Evolutionary conservation across 805 yeast species (phyloP).

Genomic region (Zygosaccharomyces gambellarensis): DNA sequence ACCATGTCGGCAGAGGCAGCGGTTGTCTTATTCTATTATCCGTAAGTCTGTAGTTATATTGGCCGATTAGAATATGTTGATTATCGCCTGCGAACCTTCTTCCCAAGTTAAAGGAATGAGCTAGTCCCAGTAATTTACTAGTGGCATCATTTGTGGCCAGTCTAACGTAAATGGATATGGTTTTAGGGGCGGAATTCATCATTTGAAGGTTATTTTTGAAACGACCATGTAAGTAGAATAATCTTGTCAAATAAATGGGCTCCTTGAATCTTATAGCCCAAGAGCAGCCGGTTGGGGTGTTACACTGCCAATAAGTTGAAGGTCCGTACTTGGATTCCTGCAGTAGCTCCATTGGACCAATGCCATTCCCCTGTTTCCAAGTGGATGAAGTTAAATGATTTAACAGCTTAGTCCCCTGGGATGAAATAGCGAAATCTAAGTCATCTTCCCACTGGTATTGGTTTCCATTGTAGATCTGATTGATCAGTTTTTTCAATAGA

Average conservation of each 20-base stretch:
- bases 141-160: slow-evolving; percentile 14
- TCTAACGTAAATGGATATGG: slow-evolving; percentile 32
- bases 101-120: slow-evolving; percentile 18
- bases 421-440: slow-evolving; percentile 34
- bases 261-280: slow-evolving; percentile 38
- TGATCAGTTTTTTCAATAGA: slow-evolving; percentile 26
- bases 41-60: slow-evolving; percentile 26
- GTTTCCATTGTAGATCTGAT: slow-evolving; percentile 31
- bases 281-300: slow-evolving; percentile 24
- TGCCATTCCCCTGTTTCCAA: slow-evolving; percentile 26
- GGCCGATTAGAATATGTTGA: slow-evolving; percentile 27
- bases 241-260: slow-evolving; percentile 37
- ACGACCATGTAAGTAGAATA: slow-evolving; percentile 37
- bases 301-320: slow-evolving; percentile 35
- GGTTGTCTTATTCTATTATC: slow-evolving; percentile 27
- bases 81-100: slow-evolving; percentile 18
- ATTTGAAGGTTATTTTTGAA: slow-evolving; percentile 36
- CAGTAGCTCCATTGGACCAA: slow-evolving; percentile 27
- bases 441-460: slow-evolving; percentile 35
- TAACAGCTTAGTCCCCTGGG: slow-evolving; percentile 37
- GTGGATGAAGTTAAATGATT: slow-evolving; percentile 36
- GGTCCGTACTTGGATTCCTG: slow-evolving; percentile 18
- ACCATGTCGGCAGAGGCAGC: slow-evolving; percentile 30
- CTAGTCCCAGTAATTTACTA: slow-evolving; percentile 13
- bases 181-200: slow-evolving; percentile 39